Base-by-base conservation (phyloP, 257 asterid genomes). In the Solanum tarapatanum region DNA sequence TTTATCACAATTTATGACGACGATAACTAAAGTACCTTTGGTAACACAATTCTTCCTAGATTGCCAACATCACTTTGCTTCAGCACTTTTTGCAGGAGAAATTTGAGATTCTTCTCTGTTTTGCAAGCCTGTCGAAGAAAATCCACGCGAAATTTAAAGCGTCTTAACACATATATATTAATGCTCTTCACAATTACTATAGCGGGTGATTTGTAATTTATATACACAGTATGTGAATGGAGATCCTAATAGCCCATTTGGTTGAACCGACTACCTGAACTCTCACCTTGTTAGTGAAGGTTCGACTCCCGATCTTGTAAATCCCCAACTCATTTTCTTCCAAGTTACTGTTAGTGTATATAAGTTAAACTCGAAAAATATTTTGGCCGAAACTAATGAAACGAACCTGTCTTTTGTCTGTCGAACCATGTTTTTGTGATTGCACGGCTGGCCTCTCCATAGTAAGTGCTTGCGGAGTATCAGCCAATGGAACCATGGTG, bases 51-150 rank as follows among this genome's bases (percentile, higher is more conserved):
- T 89, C 99, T 93, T 76, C 99, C 99, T 7, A 96, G 93, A 87
- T 89, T 95, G 76, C 99, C 99, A 87, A 97, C 99, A 90, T 97
- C 99, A 75, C 99, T 97, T 90, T 97, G 99, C 93, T 97, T 97
- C 92, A 97, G 89, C 82, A 97, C 99, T 89, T 97, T 97, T 95
- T 97, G 99, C 88, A 97, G 91, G 93, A 97, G 89, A 90, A 96
- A 95, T 90, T 93, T 95, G 92, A 97, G 90, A 88, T 94, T 96
- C 90, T 93, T 95, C 88, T 96, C 99, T 2, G 93, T 80, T 88
- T 93, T 96, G 91, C 85, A 92, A 2, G 94, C 93, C 96, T 93
- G 48, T 14, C 6, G 5, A 14, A 86, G 24, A 37, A 86, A 10
- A 86, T 62, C 43, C 5, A 39, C 4, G 7, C 8, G 3, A 41